Conservation (phyloP, 176 grass and related monocot species). For the Bonia amplexicaulis region DNA sequence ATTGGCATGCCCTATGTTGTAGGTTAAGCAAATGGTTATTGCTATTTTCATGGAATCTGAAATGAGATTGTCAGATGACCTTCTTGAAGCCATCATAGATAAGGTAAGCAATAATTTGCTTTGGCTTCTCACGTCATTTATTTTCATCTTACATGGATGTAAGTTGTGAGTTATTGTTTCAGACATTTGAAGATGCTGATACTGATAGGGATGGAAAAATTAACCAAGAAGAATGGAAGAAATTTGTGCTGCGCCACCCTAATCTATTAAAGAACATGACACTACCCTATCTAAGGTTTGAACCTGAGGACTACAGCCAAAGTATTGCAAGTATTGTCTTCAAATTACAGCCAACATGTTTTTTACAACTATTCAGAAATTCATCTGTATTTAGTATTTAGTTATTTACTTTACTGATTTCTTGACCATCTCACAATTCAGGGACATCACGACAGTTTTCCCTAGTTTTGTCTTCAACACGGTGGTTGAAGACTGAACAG, state of each 20-base stretch:
- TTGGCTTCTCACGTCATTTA: not conserved
- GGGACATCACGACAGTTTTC: constrained; percentile 79
- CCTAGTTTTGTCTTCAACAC: constrained; percentile 90
- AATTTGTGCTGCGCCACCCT: constrained; percentile 58
- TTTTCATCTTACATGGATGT: not conserved
- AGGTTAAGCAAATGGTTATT: constrained; percentile 93
- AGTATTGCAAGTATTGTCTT: not conserved
- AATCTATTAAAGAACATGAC: constrained; percentile 90
- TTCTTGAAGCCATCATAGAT: constrained; percentile 68
- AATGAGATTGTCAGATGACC: constrained; percentile 53
- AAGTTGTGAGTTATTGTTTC: not conserved
- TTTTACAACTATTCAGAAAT: not conserved
- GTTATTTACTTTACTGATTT: not conserved
- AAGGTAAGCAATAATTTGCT: constrained; percentile 38
- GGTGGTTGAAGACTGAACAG: constrained; percentile 59
- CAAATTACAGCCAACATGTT: not conserved
- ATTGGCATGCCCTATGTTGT: constrained; percentile 20
- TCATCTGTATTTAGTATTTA: not conserved
- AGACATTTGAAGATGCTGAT: constrained; percentile 93
- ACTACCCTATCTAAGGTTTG: constrained; percentile 66
- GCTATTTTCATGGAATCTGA: constrained; percentile 74
- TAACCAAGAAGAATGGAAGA: constrained; percentile 73
- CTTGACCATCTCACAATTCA: constrained; percentile 13
- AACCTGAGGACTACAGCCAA: not conserved
- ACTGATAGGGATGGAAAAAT: constrained; percentile 72